phyloP scores from a whole-genome alignment of 140 eudicot genomes.

The Eryngium alpinum region DNA sequence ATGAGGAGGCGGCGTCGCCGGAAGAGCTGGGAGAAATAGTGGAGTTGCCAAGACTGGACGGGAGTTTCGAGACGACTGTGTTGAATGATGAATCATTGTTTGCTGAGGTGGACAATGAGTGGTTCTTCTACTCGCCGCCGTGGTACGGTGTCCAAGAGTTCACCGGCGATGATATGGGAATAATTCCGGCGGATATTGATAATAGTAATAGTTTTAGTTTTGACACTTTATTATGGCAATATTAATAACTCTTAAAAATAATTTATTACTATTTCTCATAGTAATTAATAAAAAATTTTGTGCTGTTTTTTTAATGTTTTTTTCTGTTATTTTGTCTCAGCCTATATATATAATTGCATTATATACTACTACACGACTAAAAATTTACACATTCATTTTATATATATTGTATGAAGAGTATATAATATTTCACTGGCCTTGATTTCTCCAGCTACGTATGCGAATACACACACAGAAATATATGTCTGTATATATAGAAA shows the following conservation, averaged over 20 bases:
- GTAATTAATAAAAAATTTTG: background rate
- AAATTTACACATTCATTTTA: background rate
- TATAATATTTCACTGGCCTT: too few species aligned
- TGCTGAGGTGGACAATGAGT: conserved; percentile 32
- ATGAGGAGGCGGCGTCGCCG: conserved; percentile 35
- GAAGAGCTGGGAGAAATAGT: conserved; percentile 72
- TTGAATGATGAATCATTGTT: conserved; percentile 35
- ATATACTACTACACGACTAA: background rate
- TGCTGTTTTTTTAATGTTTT: background rate
- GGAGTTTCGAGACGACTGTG: conserved; percentile 45
- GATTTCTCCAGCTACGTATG: too few species aligned
- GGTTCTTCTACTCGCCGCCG: conserved; percentile 40
- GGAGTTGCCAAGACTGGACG: conserved; percentile 57
- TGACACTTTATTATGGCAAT: conserved; percentile 55
- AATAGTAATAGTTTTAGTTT: conserved; percentile 23
- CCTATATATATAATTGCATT: too few species aligned
- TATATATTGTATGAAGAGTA: too few species aligned
- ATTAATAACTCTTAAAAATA: conserved; percentile 16
- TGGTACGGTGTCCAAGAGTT: conserved; percentile 22
- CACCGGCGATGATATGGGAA: background rate
- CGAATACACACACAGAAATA: too few species aligned
- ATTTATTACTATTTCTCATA: background rate
- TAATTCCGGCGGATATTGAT: conserved; percentile 7
- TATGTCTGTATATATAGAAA: too few species aligned
- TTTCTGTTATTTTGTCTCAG: background rate